Base-by-base conservation (phyloP, 2,329 filamentous ascomycete genomes). In the Penicillium crustosum region DNA sequence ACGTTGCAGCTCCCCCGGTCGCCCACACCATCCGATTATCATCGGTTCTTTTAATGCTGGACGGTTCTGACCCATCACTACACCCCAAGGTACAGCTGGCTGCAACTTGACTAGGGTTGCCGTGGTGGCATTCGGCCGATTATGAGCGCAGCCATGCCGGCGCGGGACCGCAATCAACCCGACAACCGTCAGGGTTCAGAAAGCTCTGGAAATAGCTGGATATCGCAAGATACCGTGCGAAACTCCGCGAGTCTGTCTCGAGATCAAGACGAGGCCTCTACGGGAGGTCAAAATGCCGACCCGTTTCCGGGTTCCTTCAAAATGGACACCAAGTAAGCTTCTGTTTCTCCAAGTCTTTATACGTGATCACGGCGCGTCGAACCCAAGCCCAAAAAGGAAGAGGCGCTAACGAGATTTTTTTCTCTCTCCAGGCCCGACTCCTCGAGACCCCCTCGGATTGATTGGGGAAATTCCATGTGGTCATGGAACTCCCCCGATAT, bases 101-200 rank as follows among this genome's bases (percentile, higher is more conserved):
- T 63, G 61, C 58, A 61, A 66, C 49, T 61, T 69, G 62, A 64
- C 45, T 55, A 54, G 59, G 56, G 50, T 62, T 60, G 59, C 60
- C 41, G 61, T 54, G 56, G 59, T 55, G 64, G 60, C 56, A 61
- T 49, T 61, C 59, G 55, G 52, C 54, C 50, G 58, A 64, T 43
- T 61, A 50, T 57, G 47, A 59, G 59, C 60, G 57, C 62, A 65
- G 66, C 47, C 62, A 76, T 76, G 74, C 68, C 72, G 35, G 66
- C 66, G 63, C 68, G 66, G 49, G 70, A 73, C 55, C 68, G 68
- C 48, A 69, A 74, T 45, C 64, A 65, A 59, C 60, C 67, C 29
- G 69, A 73, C 62, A 64, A 68, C 31, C 72, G 75, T 49, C 72
- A 76, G 65, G 75, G 73, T 55, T 77, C 76, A n/a, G 73, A 72